phyloP scores from a whole-genome alignment of 176 grass and related monocot species.

The Oryza glaberrima region DNA sequence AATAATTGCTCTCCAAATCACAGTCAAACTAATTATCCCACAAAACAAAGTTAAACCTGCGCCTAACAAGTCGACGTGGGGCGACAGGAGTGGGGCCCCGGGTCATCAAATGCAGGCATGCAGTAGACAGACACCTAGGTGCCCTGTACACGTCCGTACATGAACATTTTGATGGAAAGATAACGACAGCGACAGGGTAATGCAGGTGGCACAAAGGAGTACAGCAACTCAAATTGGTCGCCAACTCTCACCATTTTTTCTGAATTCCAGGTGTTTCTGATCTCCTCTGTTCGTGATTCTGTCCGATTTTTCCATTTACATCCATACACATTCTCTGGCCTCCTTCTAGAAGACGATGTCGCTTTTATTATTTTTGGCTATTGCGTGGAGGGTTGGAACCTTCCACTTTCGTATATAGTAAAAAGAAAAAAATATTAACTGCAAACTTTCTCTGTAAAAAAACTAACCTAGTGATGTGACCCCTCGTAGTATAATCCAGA shows the following conservation, averaged over 20 bases:
- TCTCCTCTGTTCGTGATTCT: neutral
- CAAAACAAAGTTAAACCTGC: neutral
- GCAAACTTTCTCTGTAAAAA: too few relatives aligned
- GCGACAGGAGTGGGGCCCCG: too few relatives aligned
- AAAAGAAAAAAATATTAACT: too few relatives aligned
- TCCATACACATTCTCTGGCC: too few relatives aligned
- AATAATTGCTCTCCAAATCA: too few relatives aligned
- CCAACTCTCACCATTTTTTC: too few relatives aligned
- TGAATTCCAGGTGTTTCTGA: neutral
- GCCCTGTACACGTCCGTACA: neutral
- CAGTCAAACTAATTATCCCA: neutral
- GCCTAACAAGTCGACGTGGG: too few relatives aligned
- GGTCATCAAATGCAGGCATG: too few relatives aligned
- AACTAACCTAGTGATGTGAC: fast-evolving
- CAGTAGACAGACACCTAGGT: neutral
- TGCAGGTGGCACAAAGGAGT: neutral
- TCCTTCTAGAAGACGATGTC: neutral
- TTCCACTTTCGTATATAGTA: too few relatives aligned
- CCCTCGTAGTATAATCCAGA: too few relatives aligned
- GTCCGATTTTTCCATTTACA: neutral
- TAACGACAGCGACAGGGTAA: neutral
- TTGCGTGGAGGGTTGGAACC: neutral
- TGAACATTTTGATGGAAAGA: neutral
- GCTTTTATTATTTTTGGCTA: neutral
- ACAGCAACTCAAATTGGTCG: neutral